phyloP scores from a whole-genome alignment of 768 basidiomycete species.

The Russula lepida region DNA sequence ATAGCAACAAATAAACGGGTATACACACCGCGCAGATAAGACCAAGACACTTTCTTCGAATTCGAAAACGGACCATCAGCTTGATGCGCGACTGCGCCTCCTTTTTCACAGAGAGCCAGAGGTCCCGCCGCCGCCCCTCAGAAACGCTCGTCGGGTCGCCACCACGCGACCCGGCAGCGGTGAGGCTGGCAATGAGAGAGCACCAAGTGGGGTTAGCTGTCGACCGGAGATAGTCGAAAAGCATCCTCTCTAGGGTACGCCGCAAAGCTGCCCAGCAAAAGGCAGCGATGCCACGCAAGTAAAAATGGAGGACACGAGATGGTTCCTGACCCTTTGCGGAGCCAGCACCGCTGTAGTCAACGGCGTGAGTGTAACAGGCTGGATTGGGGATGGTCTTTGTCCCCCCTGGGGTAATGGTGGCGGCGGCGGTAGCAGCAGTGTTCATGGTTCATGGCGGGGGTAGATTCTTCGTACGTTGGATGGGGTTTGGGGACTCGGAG shows the following conservation, averaged over 20 bases:
- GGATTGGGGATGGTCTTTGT: neutral
- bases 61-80: neutral
- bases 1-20: neutral
- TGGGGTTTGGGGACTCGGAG: neutral
- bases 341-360: neutral
- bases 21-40: slow-evolving; percentile 7
- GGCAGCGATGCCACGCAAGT: neutral
- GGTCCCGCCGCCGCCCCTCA: neutral
- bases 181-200: neutral
- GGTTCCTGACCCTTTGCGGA: neutral
- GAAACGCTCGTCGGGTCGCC: neutral
- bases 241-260: neutral
- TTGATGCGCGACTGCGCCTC: neutral
- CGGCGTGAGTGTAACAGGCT: neutral
- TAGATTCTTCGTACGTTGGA: neutral
- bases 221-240: neutral
- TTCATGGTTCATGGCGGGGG: neutral
- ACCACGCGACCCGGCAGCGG: neutral
- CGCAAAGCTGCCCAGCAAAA: neutral
- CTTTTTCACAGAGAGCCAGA: neutral
- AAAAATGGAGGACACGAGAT: neutral
- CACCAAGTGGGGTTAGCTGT: neutral
- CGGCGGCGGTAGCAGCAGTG: neutral
- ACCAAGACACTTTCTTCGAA: slow-evolving; percentile 1
- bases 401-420: neutral